Evolutionary conservation across 805 yeast genomes (phyloP), one percentile per base, ranked within the genome.

Genomic region (Candida bentonensis): DNA sequence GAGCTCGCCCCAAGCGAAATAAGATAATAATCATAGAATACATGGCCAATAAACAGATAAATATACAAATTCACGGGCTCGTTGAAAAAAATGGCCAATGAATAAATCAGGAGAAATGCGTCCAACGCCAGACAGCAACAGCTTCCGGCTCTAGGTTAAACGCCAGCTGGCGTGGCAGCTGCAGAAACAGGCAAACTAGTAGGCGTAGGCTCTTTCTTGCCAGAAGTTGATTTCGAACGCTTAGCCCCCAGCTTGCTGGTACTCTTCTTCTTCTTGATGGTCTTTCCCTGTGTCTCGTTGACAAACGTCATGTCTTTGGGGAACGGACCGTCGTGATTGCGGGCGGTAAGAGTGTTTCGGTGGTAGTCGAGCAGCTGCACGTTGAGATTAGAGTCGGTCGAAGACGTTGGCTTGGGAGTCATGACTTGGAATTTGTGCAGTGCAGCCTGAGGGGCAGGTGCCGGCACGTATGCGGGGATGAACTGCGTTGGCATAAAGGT

Each of bases 181-280:
- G 36, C 36, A n/a, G 36, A 30, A 11, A 30, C 17, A 5, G 36
- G 36, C 7, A 30, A 17, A 30, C 7, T 13, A 13, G 36, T 5
- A 9, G 36, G n/a, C 17, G 36, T 5, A 9, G 36, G n/a, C 17
- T 30, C 36, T 17, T 30, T 30, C 36, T 30, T 30, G 17, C 17
- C 5, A 11, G 36, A 30, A n/a, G n/a, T n/a, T n/a, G n/a, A n/a
- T 17, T n/a, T 9, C 17, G 36, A 13, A 5, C 36, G 36, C 17
- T 30, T 30, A 5, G 36, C 36, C 7, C 27, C 27, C 5, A 30
- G 36, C 17, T 30, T 30, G 11, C 36, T 17, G 17, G 7, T 11
- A 17, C 36, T 30, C 17, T 30, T 30, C 36, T 30, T 30, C 36
- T 30, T 30, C 36, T 30, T 30, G 36, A 30, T 30, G 7, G 36